Conservation (phyloP, 2,329 filamentous ascomycete species). For the Phaeoacremonium minimum region DNA sequence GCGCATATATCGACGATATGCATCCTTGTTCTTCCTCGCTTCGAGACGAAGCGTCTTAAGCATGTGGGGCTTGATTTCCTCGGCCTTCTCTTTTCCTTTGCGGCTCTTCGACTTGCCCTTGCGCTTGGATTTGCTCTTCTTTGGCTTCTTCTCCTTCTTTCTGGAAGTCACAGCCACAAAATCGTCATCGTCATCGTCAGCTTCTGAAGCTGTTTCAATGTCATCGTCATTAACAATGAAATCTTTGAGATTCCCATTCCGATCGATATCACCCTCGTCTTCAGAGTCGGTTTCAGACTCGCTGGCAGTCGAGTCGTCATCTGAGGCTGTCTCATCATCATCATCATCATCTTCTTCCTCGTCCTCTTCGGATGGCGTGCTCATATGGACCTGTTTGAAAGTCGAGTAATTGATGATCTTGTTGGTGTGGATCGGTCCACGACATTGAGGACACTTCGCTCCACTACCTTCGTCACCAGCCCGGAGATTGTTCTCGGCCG, state of each 20-base stretch:
- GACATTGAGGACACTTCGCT: slow-evolving; percentile 73
- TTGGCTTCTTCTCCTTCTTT: slow-evolving; percentile 33
- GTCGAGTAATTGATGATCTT: slow-evolving; percentile 69
- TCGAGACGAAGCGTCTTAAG: slow-evolving; percentile 56
- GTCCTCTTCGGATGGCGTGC: slow-evolving; percentile 35
- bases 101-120: slow-evolving; percentile 35
- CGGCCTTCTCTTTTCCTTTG: slow-evolving; percentile 37
- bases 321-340: slow-evolving; percentile 18
- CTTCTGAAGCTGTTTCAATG: slow-evolving; percentile 14
- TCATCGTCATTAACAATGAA: slow-evolving; percentile 48
- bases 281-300: no score
- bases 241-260: slow-evolving; percentile 38
- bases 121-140: slow-evolving; percentile 17
- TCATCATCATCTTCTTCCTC: slow-evolving; percentile 31
- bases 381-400: slow-evolving; percentile 71
- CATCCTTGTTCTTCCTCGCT: slow-evolving; percentile 57
- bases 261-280: slow-evolving; percentile 26
- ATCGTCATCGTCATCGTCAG: slow-evolving; percentile 12
- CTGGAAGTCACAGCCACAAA: slow-evolving; percentile 12
- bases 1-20: slow-evolving; percentile 65
- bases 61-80: slow-evolving; percentile 29
- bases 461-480: slow-evolving; percentile 53
- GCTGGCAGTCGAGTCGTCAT: slow-evolving; percentile 20
- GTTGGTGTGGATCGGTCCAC: slow-evolving; percentile 59
- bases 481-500: slow-evolving; percentile 47